These are phyloP conservation scores for Colletotrichum zoysiae DNA, from an alignment of 2,329 filamentous ascomycete genomes.

Conservation along the genomic window DNA sequence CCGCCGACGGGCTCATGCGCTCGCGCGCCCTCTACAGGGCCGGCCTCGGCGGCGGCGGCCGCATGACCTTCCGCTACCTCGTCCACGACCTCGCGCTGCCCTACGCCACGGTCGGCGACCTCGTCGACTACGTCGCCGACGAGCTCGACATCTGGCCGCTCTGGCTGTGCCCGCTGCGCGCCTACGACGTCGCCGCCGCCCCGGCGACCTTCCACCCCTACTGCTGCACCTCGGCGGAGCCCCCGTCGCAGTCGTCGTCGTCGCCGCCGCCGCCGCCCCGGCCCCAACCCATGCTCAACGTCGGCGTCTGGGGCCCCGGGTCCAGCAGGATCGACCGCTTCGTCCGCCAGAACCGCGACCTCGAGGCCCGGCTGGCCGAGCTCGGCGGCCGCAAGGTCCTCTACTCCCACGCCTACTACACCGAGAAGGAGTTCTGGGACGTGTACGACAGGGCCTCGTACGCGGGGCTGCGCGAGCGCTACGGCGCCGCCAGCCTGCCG, in stretches of 20 bases:
- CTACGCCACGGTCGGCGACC: conserved; percentile 56
- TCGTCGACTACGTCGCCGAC: conserved; percentile 62
- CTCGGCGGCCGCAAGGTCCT: conserved; percentile 77
- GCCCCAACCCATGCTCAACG: conserved; percentile 60
- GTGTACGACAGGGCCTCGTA: conserved; percentile 73
- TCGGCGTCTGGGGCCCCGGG: conserved; percentile 69
- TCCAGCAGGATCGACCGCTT: conserved; percentile 58
- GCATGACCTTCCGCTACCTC: conserved; percentile 69
- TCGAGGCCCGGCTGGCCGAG: conserved; percentile 70
- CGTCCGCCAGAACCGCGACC: conserved; percentile 66
- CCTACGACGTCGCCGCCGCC: conserved; percentile 55
- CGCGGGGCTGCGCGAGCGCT: conserved; percentile 66
- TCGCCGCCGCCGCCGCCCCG: no score
- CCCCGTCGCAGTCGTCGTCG: neutral
- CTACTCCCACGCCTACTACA: conserved; percentile 78
- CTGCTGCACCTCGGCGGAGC: conserved; percentile 21
- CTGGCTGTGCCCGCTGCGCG: conserved; percentile 68
- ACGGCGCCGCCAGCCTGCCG: conserved; percentile 69
- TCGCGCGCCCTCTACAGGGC: conserved; percentile 76
- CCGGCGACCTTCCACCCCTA: conserved; percentile 39
- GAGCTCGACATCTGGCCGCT: conserved; percentile 64
- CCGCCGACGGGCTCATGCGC: conserved; percentile 73
- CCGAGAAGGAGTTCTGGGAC: conserved; percentile 76
- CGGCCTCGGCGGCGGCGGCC: conserved; percentile 67
- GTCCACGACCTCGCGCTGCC: conserved; percentile 74